Percentiles rank a stretch among this genome's conserved stretches.
Evolutionary conservation across 306 rosid species (phyloP).

Genomic region (Potentilla sterilis): DNA sequence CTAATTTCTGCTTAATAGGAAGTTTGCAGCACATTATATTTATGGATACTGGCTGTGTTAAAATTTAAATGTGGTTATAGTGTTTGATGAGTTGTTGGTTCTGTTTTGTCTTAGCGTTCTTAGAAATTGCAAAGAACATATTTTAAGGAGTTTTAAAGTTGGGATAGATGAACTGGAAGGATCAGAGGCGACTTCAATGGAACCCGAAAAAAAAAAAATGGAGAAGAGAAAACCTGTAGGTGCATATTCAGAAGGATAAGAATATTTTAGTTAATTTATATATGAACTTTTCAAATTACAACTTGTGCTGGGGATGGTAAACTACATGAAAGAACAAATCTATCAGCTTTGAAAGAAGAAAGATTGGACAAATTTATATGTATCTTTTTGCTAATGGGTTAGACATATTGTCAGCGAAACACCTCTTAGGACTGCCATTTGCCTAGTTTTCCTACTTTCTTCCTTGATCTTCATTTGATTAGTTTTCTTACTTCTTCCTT

Average conservation of each 20-base stretch:
- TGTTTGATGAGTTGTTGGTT: not conserved
- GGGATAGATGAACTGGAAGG: not conserved
- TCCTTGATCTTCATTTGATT: conserved; percentile 27
- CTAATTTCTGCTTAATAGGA: not conserved
- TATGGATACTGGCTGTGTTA: not conserved
- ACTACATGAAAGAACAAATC: not conserved
- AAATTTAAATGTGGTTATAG: not conserved
- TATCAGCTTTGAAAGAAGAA: not conserved
- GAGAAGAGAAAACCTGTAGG: not conserved
- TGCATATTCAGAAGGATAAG: not conserved
- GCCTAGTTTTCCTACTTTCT: too few relatives aligned
- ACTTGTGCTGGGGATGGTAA: not conserved
- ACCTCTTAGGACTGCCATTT: conserved; percentile 30
- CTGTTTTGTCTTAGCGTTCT: not conserved
- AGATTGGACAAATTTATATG: not conserved
- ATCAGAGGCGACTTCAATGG: not conserved
- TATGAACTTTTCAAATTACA: not conserved
- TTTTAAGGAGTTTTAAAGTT: not conserved
- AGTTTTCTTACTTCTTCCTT: conserved; percentile 51
- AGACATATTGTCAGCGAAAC: not conserved
- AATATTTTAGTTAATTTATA: not conserved
- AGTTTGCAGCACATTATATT: not conserved
- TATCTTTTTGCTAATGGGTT: conserved; percentile 5
- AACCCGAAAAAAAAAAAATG: not conserved
- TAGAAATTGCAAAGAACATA: not conserved